Evolutionary conservation across 495 filamentous ascomycete species (phyloP).

Genomic region (Talaromyces stipitatus): DNA sequence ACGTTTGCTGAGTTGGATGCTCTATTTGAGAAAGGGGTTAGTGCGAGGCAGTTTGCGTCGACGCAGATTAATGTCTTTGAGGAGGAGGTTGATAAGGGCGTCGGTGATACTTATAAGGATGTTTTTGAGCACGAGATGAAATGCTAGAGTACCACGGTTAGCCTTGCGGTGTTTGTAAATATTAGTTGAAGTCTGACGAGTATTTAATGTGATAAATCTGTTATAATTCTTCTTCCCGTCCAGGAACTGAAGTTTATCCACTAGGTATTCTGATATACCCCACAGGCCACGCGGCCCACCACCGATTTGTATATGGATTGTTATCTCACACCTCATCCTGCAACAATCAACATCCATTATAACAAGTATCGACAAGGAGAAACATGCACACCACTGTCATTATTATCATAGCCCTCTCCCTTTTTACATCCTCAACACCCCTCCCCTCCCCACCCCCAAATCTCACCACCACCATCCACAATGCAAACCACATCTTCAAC

Average conservation of each 20-base stretch:
- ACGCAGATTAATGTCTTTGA: constrained; percentile 62
- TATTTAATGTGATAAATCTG: not conserved
- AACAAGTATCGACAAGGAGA: too few species aligned
- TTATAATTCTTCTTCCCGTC: too few species aligned
- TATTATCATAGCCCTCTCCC: not conserved
- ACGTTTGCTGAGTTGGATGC: constrained; percentile 69
- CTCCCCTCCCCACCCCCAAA: not conserved
- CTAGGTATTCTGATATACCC: too few species aligned
- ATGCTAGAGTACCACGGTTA: not conserved
- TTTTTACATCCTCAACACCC: not conserved
- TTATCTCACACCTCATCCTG: too few species aligned
- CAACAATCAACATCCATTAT: too few species aligned
- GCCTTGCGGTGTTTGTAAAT: not conserved
- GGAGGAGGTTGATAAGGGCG: constrained; percentile 44
- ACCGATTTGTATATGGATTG: not conserved
- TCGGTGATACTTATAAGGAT: constrained; percentile 20
- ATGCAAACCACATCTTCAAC: constrained; percentile 60
- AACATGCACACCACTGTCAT: not conserved
- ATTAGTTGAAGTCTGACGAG: not conserved
- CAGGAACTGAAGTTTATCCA: too few species aligned
- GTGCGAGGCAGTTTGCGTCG: constrained; percentile 59
- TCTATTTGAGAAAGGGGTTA: constrained; percentile 58
- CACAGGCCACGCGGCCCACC: not conserved
- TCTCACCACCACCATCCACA: constrained; percentile 13
- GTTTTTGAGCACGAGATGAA: constrained; percentile 1